Evolutionary conservation across 2,329 filamentous ascomycete species (phyloP).

Genomic region (Colletotrichum limetticola): DNA sequence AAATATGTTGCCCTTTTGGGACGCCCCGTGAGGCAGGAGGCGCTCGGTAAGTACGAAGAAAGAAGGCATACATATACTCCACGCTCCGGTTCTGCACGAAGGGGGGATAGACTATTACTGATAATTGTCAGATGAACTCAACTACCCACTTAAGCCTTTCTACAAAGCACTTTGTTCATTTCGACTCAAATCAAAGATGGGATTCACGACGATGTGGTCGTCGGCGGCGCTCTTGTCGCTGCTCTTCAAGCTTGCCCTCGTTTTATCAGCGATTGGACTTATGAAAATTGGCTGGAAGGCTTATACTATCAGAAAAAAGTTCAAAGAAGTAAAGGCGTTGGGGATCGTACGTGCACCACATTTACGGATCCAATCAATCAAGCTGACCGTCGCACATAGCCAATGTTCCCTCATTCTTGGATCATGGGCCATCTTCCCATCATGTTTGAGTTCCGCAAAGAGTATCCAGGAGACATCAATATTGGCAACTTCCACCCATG

Average conservation of each 20-base stretch:
- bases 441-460: conserved; percentile 14
- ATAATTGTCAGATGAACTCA: no score
- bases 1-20: background rate
- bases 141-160: background rate
- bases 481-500: conserved; percentile 2
- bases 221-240: conserved; percentile 9
- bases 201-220: background rate
- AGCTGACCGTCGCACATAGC: background rate
- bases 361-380: rapidly evolving
- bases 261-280: background rate
- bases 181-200: background rate
- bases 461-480: conserved; percentile 4
- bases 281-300: conserved; percentile 1
- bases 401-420: conserved; percentile 19
- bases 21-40: background rate
- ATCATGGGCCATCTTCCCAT: conserved; percentile 14
- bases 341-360: background rate
- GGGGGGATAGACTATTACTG: no score
- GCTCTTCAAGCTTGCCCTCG: background rate
- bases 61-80: background rate
- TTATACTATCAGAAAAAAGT: conserved; percentile 5
- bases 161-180: background rate
- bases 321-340: background rate
- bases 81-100: background rate
- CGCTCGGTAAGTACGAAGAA: background rate